Evolutionary conservation across 1,284 basidiomycete species (phyloP), one percentile per base, ranked within the genome.

Genomic region (Leccinum angustisporum): DNA sequence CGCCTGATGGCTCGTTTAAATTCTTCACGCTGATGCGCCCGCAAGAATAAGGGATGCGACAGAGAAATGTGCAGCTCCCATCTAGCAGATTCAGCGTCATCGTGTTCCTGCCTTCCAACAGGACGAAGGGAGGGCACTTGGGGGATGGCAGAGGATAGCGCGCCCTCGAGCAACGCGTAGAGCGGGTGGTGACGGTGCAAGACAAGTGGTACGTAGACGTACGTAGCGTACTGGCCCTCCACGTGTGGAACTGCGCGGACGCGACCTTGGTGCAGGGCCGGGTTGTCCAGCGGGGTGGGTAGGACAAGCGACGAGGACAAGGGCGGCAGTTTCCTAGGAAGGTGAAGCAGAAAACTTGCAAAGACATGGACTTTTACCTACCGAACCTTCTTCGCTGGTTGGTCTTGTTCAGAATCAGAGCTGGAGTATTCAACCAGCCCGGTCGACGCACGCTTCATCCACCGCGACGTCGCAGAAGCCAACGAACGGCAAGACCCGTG

Each of bases 201-300:
- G 25, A 72, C 63, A 58, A 92, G 68, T 3, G 87, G 83, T 10
- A 92, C 79, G 71, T 90, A 94, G 61, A 94, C 81, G 76, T 93
- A 85, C 14, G 87, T 80, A 1, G 87, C 85, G 71, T 84, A 94
- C 72, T 93, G 91, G 0, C 92, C 93, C 31, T 92, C 89, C 10
- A 91, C 83, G 68, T 93, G 90, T 1, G 91, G 90, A 0, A 77
- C 79, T 0, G 83, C 79, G n/a, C 92, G 83, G 57, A 79, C 78
- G n/a, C 93, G 83, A 14, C 92, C 92, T 76, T 93, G 91, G 70
- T 94, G 92, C 10, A 84, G 75, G 5, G 83, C 75, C 2, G 92
- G 91, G 67, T 90, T 76, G 70, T 92, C 88, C 8, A 81, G 68
- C 0, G 86, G 88, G 0, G 67, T 67, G 33, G 79, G 69, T 7